Evolutionary conservation across 176 grass and related monocot genomes (phyloP).

Genomic region (Themeda triandra): DNA sequence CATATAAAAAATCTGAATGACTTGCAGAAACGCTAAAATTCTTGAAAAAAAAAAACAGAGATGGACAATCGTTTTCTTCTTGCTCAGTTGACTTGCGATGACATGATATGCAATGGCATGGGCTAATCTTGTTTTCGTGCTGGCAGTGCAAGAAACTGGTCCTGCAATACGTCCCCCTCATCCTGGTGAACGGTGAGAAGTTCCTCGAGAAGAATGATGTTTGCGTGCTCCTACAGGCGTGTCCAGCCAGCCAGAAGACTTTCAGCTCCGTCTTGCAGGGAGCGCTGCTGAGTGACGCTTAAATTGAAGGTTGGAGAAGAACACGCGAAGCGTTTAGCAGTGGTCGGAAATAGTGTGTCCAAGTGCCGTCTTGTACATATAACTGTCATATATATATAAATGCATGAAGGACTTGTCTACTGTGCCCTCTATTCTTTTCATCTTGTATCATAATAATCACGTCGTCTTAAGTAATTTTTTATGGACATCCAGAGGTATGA

Average conservation of each 20-base stretch:
- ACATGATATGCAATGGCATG: background rate
- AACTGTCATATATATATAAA: background rate
- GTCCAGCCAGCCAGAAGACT: slow-evolving; percentile 28
- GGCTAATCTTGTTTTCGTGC: background rate
- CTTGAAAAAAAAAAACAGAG: background rate
- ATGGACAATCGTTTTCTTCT: background rate
- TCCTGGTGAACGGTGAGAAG: slow-evolving; percentile 84
- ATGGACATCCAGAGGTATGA: background rate
- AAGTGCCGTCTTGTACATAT: slow-evolving; percentile 18
- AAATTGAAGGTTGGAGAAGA: slow-evolving; percentile 23
- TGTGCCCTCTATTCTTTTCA: background rate
- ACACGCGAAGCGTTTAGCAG: background rate
- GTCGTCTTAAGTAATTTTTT: background rate
- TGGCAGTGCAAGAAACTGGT: slow-evolving; percentile 89
- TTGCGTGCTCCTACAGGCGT: slow-evolving; percentile 54
- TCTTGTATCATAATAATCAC: background rate
- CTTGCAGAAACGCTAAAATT: background rate
- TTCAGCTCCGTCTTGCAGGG: background rate
- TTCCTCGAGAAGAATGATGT: slow-evolving; percentile 82
- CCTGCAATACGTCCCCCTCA: slow-evolving; percentile 78
- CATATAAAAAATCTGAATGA: background rate
- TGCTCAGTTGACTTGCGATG: background rate
- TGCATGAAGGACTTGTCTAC: background rate
- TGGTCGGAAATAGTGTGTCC: background rate
- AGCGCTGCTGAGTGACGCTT: slow-evolving; percentile 38